A percentile compares a stretch with the other conserved stretches of the same genome.
These are phyloP conservation scores for Capillidium rhysosporum DNA, from an alignment of 371 early-diverging fungal genomes.

Conservation along the genomic window DNA sequence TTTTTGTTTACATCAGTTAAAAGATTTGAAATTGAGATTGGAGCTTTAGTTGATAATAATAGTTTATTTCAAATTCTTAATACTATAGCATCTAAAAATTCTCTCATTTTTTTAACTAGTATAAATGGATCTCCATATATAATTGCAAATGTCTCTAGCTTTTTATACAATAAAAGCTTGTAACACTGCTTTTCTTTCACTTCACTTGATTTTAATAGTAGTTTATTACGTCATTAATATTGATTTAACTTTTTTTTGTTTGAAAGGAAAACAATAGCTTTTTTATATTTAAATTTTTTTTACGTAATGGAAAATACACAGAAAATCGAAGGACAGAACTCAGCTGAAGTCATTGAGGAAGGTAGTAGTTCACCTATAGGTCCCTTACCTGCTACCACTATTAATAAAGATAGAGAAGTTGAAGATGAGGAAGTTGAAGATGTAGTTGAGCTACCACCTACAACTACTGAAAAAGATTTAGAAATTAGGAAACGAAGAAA, in stretches of 20 bases:
- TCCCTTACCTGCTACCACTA: not conserved
- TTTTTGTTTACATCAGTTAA: not conserved
- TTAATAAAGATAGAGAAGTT: not conserved
- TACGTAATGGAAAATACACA: not conserved
- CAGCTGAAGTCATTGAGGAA: not conserved
- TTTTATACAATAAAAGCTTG: conserved; percentile 4
- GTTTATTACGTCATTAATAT: no score
- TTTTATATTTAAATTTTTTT: no score
- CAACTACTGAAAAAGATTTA: not conserved
- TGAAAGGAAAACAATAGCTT: no score
- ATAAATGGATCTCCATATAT: conserved; percentile 73
- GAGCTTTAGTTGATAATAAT: not conserved
- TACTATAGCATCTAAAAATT: conserved; percentile 1
- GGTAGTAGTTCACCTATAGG: not conserved
- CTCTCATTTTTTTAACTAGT: conserved; percentile 25
- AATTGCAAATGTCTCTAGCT: conserved; percentile 48
- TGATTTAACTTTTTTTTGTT: no score
- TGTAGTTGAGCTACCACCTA: not conserved
- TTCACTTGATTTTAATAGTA: no score
- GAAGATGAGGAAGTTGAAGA: not conserved
- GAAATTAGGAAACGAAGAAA: not conserved
- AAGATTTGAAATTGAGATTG: not conserved
- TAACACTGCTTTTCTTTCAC: no score
- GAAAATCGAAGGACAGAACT: not conserved
- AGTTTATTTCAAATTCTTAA: conserved; percentile 3